Evolutionary conservation across 129 eudicot species (phyloP).

Genomic region (Sambucus nigra): DNA sequence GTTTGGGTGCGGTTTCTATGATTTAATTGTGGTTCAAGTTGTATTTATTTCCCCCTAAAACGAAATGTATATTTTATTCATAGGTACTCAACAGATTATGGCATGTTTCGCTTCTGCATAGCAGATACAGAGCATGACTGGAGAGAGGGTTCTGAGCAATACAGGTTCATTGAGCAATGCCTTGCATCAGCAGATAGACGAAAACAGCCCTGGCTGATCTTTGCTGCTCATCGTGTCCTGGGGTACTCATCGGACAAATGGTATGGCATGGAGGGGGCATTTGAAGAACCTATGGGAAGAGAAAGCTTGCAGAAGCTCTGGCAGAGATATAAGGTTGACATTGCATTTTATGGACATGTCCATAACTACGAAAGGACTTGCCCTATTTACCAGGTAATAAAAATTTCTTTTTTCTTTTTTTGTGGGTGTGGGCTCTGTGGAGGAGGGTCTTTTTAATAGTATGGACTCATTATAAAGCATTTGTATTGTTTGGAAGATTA

Average conservation of each 20-base stretch:
- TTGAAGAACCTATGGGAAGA: conserved; percentile 69
- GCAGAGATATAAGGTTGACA: conserved; percentile 75
- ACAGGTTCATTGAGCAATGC: conserved; percentile 51
- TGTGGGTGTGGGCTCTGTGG: too few relatives aligned
- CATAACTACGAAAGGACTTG: conserved; percentile 51
- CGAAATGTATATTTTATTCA: neutral
- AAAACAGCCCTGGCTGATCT: conserved; percentile 75
- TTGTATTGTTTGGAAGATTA: too few relatives aligned
- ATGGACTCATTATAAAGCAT: too few relatives aligned
- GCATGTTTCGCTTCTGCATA: conserved; percentile 74
- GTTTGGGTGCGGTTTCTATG: too few relatives aligned
- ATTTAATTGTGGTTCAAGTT: neutral
- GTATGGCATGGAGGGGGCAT: conserved; percentile 50
- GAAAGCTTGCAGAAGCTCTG: conserved; percentile 57
- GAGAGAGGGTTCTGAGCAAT: conserved; percentile 62
- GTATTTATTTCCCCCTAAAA: too few relatives aligned
- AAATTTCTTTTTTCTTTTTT: neutral
- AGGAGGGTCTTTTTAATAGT: too few relatives aligned
- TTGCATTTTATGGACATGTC: conserved; percentile 54
- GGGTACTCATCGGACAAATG: conserved; percentile 47
- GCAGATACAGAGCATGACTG: conserved; percentile 78
- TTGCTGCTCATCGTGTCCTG: conserved; percentile 61
- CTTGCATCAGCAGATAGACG: conserved; percentile 56
- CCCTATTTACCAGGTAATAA: conserved; percentile 39
- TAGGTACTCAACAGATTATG: conserved; percentile 70